A percentile compares a stretch with the other conserved stretches of the same genome.
Evolutionary conservation across 768 basidiomycete genomes (phyloP).

Genomic region (Hericium rajendrae): DNA sequence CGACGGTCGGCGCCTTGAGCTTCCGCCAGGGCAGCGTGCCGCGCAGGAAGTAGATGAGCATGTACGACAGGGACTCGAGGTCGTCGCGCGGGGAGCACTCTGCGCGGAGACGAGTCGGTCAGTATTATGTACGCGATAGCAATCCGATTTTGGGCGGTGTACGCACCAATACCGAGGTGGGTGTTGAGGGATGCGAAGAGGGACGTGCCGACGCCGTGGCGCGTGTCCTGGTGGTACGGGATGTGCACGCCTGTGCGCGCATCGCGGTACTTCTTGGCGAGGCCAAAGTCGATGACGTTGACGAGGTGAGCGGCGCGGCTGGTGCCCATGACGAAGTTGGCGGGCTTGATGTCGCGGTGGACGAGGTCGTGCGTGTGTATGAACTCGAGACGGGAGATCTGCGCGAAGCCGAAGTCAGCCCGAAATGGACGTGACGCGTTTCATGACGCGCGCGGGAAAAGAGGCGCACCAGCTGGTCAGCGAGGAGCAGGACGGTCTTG

Average conservation of each 20-base stretch:
- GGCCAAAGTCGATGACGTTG: constrained; percentile 88
- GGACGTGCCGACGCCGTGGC: constrained; percentile 72
- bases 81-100: constrained; percentile 75
- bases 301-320: constrained; percentile 62
- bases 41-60: constrained; percentile 74
- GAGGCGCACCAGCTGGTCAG: constrained; percentile 81
- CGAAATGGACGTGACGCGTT: too few species aligned
- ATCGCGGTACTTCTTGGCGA: constrained; percentile 73
- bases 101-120: constrained; percentile 25
- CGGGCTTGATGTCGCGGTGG: constrained; percentile 97
- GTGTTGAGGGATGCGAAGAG: constrained; percentile 70
- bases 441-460: neutral
- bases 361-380: constrained; percentile 92
- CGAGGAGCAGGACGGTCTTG: constrained; percentile 88
- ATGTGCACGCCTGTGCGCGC: constrained; percentile 55
- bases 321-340: constrained; percentile 96
- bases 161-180: constrained; percentile 63
- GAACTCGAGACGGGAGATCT: constrained; percentile 95
- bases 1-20: constrained; percentile 51
- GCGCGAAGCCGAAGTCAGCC: neutral
- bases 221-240: constrained; percentile 63
- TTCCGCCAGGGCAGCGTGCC: constrained; percentile 75
- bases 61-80: constrained; percentile 72
- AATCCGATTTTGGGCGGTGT: too few species aligned
- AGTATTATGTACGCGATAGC: neutral